Evolutionary conservation across 2,329 filamentous ascomycete species (phyloP).

Genomic region (Pseudogymnoascus sp.): DNA sequence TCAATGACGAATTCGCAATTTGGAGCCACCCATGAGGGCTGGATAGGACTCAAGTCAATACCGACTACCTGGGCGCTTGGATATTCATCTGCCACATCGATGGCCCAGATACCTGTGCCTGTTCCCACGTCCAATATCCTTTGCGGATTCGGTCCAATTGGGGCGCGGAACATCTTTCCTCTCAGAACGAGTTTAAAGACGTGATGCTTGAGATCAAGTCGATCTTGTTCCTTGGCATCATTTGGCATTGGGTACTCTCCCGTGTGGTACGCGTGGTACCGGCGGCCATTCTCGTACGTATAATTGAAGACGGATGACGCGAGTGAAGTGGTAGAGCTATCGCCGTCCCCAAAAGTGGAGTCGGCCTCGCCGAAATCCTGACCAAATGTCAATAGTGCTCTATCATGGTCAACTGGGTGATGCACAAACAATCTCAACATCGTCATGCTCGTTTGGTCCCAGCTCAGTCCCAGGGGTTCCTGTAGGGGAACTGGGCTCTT

Average conservation of each 20-base stretch:
- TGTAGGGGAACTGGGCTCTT: neutral
- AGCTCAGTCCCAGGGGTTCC: neutral
- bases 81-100: constrained; percentile 21
- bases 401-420: neutral
- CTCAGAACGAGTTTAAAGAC: constrained; percentile 18
- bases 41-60: constrained; percentile 20
- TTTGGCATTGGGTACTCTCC: constrained; percentile 27
- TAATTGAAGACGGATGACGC: constrained; percentile 15
- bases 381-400: neutral
- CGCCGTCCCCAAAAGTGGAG: constrained; percentile 1
- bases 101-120: constrained; percentile 33
- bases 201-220: constrained; percentile 20
- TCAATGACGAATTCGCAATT: constrained; percentile 26
- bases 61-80: constrained; percentile 18
- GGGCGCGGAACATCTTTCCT: constrained; percentile 21
- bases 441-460: neutral
- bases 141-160: constrained; percentile 18
- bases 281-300: constrained; percentile 18
- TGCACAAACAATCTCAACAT: constrained; percentile 3
- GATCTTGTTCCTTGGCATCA: constrained; percentile 23
- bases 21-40: constrained; percentile 21
- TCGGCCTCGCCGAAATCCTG: constrained; percentile 7
- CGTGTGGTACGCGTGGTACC: constrained; percentile 26
- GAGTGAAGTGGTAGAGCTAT: constrained; percentile 11
- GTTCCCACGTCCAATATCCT: constrained; percentile 26